phyloP scores from a whole-genome alignment of 208 protist species.

The Crithidia bombi region DNA sequence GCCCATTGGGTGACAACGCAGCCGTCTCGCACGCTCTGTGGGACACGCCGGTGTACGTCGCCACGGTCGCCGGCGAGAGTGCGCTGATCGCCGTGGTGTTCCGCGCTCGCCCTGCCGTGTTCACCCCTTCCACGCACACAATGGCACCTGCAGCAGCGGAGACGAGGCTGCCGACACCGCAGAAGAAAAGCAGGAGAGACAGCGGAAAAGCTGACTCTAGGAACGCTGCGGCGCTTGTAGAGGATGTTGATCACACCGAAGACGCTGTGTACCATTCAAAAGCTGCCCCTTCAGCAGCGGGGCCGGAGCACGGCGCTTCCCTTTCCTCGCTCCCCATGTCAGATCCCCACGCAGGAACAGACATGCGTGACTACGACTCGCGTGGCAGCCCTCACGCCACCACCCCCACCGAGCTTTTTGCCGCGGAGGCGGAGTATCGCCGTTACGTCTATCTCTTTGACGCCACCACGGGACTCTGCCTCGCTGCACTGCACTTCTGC shows the following conservation, averaged over 20 bases:
- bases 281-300: too few relatives aligned
- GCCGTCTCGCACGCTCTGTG: constrained; percentile 22
- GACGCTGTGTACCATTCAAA: too few relatives aligned
- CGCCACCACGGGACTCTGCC: constrained; percentile 23
- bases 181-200: too few relatives aligned
- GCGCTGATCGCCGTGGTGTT: constrained; percentile 64
- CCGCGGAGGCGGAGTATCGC: constrained; percentile 26
- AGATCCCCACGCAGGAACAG: not conserved
- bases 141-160: not conserved
- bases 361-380: not conserved
- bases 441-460: constrained; percentile 65
- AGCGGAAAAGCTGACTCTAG: too few relatives aligned
- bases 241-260: too few relatives aligned
- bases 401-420: not conserved
- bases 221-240: too few relatives aligned
- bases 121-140: constrained; percentile 9
- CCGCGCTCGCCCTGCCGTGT: constrained; percentile 25
- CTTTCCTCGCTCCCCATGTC: too few relatives aligned
- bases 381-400: too few relatives aligned
- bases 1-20: not conserved
- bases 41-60: constrained; percentile 41
- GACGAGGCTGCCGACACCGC: not conserved
- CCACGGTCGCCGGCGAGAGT: constrained; percentile 57
- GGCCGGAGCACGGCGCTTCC: too few relatives aligned
- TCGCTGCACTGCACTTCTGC: constrained; percentile 71